A percentile compares a stretch with the other conserved stretches of the same genome.
Conservation (phyloP, 2,329 filamentous ascomycete species). For the Monilinia aucupariae region DNA sequence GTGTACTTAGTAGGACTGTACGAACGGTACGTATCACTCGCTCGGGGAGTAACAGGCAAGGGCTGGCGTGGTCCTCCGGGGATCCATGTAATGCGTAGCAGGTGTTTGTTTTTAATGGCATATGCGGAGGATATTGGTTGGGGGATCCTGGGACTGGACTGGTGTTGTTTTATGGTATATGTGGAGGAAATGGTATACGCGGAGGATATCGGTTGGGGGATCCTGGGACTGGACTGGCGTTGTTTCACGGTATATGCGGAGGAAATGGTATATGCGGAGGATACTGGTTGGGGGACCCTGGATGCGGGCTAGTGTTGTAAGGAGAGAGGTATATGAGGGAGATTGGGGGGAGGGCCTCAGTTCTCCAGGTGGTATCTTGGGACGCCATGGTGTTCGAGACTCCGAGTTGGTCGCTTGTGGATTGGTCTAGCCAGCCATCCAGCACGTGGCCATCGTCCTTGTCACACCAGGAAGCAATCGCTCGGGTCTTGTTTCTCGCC, state of each 20-base stretch:
- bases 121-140: not conserved
- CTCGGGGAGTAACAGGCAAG: not conserved
- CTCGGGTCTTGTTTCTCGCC: no score
- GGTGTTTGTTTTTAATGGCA: not conserved
- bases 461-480: no score
- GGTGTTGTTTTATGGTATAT: not conserved
- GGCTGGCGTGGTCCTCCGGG: not conserved
- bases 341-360: not conserved
- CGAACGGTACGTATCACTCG: constrained; percentile 1
- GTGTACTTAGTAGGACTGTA: constrained; percentile 9
- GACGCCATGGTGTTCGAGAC: not conserved
- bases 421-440: no score
- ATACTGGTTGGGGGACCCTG: not conserved
- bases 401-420: no score
- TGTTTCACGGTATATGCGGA: no score
- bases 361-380: not conserved
- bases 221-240: not conserved
- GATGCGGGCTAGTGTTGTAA: not conserved
- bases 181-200: not conserved
- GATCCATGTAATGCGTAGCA: not conserved
- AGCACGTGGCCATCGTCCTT: no score
- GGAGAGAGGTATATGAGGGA: not conserved
- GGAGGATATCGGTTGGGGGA: not conserved
- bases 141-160: not conserved
- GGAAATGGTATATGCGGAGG: not conserved